Base-by-base conservation (phyloP, 305 asterid genomes). In the Fraxinus xanthoxyloides region DNA sequence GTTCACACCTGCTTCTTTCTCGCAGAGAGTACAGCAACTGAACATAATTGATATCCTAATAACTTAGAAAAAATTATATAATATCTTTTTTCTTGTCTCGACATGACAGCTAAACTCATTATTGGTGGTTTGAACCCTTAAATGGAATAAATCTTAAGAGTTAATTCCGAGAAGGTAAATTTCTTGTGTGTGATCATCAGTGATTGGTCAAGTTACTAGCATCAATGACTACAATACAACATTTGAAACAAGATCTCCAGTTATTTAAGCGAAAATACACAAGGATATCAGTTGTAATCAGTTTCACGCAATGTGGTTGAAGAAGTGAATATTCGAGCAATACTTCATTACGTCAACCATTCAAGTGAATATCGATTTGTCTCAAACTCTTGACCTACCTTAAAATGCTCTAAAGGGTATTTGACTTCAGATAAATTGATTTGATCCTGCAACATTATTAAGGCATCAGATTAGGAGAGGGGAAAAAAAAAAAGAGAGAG, bases 361-460 rank as follows among this genome's bases (percentile, higher is more conserved):
- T 76, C 34, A 79, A 80, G 65, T 69, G 80, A 31, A 72, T 35
- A 56, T 34, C 46, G 70, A 15, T 54, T 31, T 69, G 43, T 79
- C 78, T 83, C 67, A 83, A 79, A 70, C 32, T 70, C 82, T 43
- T 73, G 75, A 59, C 88, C 19, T 85, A 94, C 99, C 99, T 94
- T 96, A 85, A 91, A 96, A 85, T 93, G 94, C 90, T 92, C 94
- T 77, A 96, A 36, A 67, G 99, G 97, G 87, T 94, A 87, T 86
- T 91, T 96, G 90, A 89, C 85, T 82, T 96, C 99, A 84, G 93
- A 92, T 84, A 96, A 51, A 74, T 88, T 91, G 86, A 96, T 88
- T 91, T 96, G 99, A 90, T 91, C 99, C 99, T 94, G 92, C 85
- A 90, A 87, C 78, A 88, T 80, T 82, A 88, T 79, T 77, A 83